These are phyloP conservation scores for Tolypocladium ophioglossoides DNA, from an alignment of 2,329 filamentous ascomycete genomes.

Conservation along the genomic window DNA sequence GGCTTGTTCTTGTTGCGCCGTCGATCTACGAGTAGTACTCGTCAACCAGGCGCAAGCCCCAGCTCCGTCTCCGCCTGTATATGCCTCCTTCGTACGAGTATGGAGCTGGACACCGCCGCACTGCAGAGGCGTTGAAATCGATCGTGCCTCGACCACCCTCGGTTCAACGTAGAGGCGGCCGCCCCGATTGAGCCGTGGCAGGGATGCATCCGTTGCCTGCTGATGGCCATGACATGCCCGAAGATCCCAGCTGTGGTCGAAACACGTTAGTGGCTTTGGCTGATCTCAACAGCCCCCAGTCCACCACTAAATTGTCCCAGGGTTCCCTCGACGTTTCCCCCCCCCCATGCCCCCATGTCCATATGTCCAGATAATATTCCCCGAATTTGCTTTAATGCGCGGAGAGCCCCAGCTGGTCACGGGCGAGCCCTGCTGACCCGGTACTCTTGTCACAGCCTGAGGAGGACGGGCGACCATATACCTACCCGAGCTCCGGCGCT, in stretches of 20 bases:
- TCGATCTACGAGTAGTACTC: too few relatives aligned
- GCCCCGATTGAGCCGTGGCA: slow-evolving; percentile 6
- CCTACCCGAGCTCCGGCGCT: slow-evolving; percentile 6
- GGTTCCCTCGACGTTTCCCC: slow-evolving; percentile 22
- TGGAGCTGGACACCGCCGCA: neutral
- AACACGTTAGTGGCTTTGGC: slow-evolving; percentile 30
- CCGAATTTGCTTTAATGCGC: slow-evolving; percentile 36
- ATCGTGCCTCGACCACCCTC: neutral
- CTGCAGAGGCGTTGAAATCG: neutral
- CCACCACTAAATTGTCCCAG: slow-evolving; percentile 19
- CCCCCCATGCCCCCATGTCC: slow-evolving; percentile 24
- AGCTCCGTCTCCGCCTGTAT: neutral
- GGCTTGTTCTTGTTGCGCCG: neutral
- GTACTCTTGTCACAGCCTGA: slow-evolving; percentile 1
- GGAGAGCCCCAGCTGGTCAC: slow-evolving; percentile 33
- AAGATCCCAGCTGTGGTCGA: slow-evolving; percentile 26
- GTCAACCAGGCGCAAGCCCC: neutral
- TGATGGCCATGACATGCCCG: slow-evolving; percentile 11
- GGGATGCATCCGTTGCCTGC: slow-evolving; percentile 5
- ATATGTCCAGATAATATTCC: slow-evolving; percentile 34
- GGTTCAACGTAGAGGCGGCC: neutral
- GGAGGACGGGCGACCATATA: slow-evolving; percentile 8
- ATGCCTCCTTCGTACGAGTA: neutral
- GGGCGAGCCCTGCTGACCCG: slow-evolving; percentile 17
- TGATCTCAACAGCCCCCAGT: slow-evolving; percentile 25